A percentile compares a stretch with the other conserved stretches of the same genome.
These are phyloP conservation scores for Cercospora berteroae DNA, from an alignment of 2,329 filamentous ascomycete species.

Conservation along the genomic window DNA sequence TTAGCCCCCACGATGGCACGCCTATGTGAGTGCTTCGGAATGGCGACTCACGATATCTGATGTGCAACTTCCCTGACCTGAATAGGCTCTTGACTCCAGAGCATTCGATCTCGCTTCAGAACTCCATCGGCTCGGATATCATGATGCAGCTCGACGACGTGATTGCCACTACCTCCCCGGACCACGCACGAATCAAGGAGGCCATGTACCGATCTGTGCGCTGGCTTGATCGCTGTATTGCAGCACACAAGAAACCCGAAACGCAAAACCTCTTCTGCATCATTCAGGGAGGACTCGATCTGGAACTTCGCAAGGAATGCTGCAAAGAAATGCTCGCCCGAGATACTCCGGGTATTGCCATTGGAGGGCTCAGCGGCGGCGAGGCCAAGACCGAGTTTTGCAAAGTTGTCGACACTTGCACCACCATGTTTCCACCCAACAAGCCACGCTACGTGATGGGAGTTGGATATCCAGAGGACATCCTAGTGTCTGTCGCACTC, in stretches of 20 bases:
- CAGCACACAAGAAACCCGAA: constrained; percentile 78
- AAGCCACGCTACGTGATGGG: constrained; percentile 99
- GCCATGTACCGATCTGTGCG: constrained; percentile 92
- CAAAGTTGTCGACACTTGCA: constrained; percentile 79
- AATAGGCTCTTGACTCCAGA: constrained; percentile 78
- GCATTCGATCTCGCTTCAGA: constrained; percentile 93
- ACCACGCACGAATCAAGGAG: constrained; percentile 81
- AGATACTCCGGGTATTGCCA: constrained; percentile 93
- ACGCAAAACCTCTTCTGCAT: constrained; percentile 96
- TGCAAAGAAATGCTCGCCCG: constrained; percentile 82
- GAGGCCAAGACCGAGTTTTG: constrained; percentile 94
- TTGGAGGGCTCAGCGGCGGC: constrained; percentile 89
- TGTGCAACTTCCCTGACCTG: neutral
- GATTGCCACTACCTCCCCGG: constrained; percentile 90
- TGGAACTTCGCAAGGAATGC: constrained; percentile 81
- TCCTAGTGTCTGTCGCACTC: constrained; percentile 87
- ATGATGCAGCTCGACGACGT: constrained; percentile 99
- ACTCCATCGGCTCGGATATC: constrained; percentile 96
- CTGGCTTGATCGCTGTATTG: constrained; percentile 94
- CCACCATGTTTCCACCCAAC: constrained; percentile 74
- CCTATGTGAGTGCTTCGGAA: constrained; percentile 63
- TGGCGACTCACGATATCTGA: neutral
- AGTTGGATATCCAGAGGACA: constrained; percentile 91
- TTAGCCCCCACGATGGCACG: constrained; percentile 91
- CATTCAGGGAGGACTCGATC: constrained; percentile 90